phyloP scores from a whole-genome alignment of 192 early-diverging fungal genomes.

The Backusella macrospora region DNA sequence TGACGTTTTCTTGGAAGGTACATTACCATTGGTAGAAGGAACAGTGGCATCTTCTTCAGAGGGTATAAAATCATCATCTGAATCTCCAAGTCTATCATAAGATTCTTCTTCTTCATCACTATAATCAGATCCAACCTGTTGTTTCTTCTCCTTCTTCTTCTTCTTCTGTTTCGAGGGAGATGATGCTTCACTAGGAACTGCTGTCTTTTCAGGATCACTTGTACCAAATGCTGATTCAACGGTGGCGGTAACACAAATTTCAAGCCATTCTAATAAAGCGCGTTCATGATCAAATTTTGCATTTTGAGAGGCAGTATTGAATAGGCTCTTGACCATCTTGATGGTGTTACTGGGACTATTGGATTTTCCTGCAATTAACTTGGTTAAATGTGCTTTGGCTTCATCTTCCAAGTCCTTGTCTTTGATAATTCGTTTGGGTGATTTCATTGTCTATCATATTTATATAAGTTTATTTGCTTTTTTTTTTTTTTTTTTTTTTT shows the following conservation, averaged over 20 bases:
- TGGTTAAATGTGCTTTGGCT: background rate
- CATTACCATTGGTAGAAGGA: background rate
- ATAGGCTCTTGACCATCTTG: slow-evolving; percentile 28
- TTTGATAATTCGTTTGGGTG: background rate
- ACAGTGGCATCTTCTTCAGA: background rate
- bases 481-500: background rate
- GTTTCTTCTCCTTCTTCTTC: slow-evolving; percentile 6
- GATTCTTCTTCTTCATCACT: background rate
- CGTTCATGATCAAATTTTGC: slow-evolving; percentile 20
- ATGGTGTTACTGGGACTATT: slow-evolving; percentile 25
- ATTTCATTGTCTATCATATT: slow-evolving; percentile 15
- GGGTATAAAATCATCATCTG: slow-evolving; percentile 34
- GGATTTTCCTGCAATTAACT: slow-evolving; percentile 26
- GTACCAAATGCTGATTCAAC: slow-evolving; percentile 8
- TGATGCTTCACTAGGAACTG: background rate
- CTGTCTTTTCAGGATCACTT: background rate
- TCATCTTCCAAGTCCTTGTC: background rate
- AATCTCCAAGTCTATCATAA: slow-evolving; percentile 25
- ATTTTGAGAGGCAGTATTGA: slow-evolving; percentile 16
- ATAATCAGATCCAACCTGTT: background rate
- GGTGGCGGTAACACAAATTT: slow-evolving; percentile 22
- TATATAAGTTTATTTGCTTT: background rate
- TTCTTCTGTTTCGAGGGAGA: background rate
- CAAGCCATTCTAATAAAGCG: slow-evolving; percentile 33
- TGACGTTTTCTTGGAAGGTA: background rate